phyloP scores from a whole-genome alignment of 805 yeast species.

The Ogataea degrootiae region DNA sequence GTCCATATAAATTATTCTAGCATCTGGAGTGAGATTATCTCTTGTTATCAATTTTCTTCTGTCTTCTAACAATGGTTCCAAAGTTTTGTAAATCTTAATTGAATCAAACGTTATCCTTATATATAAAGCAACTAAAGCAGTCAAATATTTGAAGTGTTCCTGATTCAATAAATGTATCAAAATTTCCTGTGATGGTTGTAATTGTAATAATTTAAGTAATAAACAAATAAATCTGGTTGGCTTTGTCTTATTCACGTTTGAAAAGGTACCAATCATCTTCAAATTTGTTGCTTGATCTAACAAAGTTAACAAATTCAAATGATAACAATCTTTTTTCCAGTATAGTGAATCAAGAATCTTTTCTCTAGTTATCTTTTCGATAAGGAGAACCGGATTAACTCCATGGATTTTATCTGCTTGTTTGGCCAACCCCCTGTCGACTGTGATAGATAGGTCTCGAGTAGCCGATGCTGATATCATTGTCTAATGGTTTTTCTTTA shows the following conservation, averaged over 20 bases:
- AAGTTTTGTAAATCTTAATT: conserved; percentile 39
- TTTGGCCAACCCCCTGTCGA: conserved; percentile 33
- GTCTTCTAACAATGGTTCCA: conserved; percentile 60
- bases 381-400: conserved; percentile 42
- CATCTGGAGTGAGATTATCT: conserved; percentile 29
- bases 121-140: conserved; percentile 67
- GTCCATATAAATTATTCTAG: conserved; percentile 56
- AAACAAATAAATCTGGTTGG: conserved; percentile 78
- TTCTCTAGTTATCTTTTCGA: conserved; percentile 57
- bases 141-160: conserved; percentile 69
- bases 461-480: not conserved
- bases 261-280: conserved; percentile 44
- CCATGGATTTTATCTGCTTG: conserved; percentile 34
- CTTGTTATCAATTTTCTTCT: conserved; percentile 61
- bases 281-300: conserved; percentile 41
- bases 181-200: conserved; percentile 62
- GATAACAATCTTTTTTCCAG: conserved; percentile 54
- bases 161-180: conserved; percentile 52
- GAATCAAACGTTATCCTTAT: conserved; percentile 43
- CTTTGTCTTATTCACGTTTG: conserved; percentile 36
- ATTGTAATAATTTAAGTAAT: conserved; percentile 67
- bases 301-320: conserved; percentile 37
- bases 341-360: conserved; percentile 51
- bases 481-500: too few relatives aligned
- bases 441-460: conserved; percentile 16